These are phyloP conservation scores for Vigna trinervia DNA, from an alignment of 306 rosid species.

Conservation along the genomic window DNA sequence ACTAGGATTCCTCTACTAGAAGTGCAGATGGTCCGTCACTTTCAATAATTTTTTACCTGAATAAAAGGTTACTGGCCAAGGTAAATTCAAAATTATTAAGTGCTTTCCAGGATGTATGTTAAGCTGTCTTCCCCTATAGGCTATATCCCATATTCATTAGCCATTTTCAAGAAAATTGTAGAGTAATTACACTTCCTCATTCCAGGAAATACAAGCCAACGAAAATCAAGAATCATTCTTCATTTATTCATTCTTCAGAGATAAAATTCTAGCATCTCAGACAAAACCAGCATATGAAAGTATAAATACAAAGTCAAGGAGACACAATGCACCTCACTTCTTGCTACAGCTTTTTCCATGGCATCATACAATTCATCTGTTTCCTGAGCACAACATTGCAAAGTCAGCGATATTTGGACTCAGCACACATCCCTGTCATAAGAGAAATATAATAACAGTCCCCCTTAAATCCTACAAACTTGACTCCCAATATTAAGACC, in stretches of 20 bases:
- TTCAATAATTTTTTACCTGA: neutral
- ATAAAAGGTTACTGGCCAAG: neutral
- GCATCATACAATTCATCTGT: slow-evolving; percentile 84
- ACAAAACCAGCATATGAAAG: slow-evolving; percentile 21
- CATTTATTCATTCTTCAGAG: slow-evolving; percentile 26
- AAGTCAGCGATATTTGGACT: slow-evolving; percentile 81
- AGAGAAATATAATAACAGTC: slow-evolving; percentile 60
- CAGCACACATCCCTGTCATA: slow-evolving; percentile 75
- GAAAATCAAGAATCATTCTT: slow-evolving; percentile 1
- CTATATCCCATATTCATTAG: slow-evolving; percentile 22
- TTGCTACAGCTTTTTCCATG: slow-evolving; percentile 83
- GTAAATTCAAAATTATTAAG: neutral
- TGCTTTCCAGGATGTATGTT: slow-evolving; percentile 21
- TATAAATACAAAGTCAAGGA: slow-evolving; percentile 40
- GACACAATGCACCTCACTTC: slow-evolving; percentile 81
- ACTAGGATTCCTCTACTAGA: neutral
- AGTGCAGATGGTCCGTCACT: neutral
- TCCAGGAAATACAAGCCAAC: slow-evolving; percentile 2
- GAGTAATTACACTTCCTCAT: slow-evolving; percentile 4
- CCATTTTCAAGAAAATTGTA: slow-evolving; percentile 12
- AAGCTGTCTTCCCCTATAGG: slow-evolving; percentile 6
- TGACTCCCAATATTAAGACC: slow-evolving; percentile 46
- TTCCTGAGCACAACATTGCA: slow-evolving; percentile 98
- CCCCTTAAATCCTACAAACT: slow-evolving; percentile 61
- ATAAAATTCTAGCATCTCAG: slow-evolving; percentile 34